A percentile compares a stretch with the other conserved stretches of the same genome.
phyloP scores from a whole-genome alignment of 257 asterid genomes.

The Perilla frutescens region DNA sequence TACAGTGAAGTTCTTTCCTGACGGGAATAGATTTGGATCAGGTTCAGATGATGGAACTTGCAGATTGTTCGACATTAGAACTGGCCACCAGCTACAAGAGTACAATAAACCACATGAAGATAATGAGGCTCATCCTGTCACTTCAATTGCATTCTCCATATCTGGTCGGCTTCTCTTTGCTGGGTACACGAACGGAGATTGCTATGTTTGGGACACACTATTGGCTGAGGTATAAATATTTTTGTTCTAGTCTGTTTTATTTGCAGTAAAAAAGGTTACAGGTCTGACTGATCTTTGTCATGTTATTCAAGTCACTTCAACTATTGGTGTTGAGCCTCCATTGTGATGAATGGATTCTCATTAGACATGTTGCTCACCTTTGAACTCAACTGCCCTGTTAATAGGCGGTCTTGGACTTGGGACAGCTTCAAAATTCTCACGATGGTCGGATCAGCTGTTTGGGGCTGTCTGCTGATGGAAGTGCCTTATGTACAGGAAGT shows the following conservation, averaged over 20 bases:
- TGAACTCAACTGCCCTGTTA: conserved; percentile 1
- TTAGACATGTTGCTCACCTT: conserved; percentile 1
- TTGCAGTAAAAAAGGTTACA: background rate
- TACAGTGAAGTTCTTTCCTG: conserved; percentile 93
- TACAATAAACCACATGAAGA: conserved; percentile 75
- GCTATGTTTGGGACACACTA: conserved; percentile 95
- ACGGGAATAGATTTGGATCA: conserved; percentile 91
- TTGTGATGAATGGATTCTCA: conserved; percentile 2
- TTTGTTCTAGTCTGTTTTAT: background rate
- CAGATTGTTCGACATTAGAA: conserved; percentile 90
- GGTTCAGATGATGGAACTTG: conserved; percentile 97
- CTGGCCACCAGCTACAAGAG: conserved; percentile 98
- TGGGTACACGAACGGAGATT: conserved; percentile 80
- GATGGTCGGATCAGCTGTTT: conserved; percentile 79
- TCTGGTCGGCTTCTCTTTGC: conserved; percentile 97
- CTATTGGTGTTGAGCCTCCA: background rate
- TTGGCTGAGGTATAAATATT: conserved; percentile 74
- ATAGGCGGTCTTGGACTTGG: conserved; percentile 87
- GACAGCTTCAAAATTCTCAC: conserved; percentile 89
- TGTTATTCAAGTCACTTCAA: background rate
- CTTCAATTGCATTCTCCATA: conserved; percentile 89
- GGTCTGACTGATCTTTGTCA: background rate
- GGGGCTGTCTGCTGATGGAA: conserved; percentile 95
- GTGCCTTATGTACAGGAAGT: conserved; percentile 98
- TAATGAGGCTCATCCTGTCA: conserved; percentile 69